Percentiles rank a stretch among this genome's conserved stretches.
These are phyloP conservation scores for Seiridium unicorne DNA, from an alignment of 2,329 filamentous ascomycete genomes.

Conservation along the genomic window DNA sequence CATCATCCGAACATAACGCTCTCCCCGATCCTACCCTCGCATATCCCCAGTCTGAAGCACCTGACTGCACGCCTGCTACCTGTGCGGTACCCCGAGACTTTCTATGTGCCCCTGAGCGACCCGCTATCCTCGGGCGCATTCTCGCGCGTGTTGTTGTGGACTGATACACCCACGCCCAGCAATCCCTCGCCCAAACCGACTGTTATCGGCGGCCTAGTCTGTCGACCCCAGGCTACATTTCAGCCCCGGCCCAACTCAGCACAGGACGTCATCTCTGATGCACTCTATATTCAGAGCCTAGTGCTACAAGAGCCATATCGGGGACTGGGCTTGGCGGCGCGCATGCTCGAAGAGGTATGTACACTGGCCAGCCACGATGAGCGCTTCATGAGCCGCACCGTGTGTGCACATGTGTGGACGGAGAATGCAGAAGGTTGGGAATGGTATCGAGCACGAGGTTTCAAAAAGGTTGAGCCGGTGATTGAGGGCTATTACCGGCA, in stretches of 20 bases:
- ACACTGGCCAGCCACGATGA: constrained; percentile 34
- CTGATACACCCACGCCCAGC: constrained; percentile 33
- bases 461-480: constrained; percentile 42
- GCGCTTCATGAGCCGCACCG: constrained; percentile 36
- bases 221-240: constrained; percentile 54
- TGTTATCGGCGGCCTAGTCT: constrained; percentile 61
- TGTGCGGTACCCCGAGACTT: constrained; percentile 62
- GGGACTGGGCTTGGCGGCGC: constrained; percentile 55
- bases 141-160: constrained; percentile 61
- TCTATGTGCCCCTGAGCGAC: constrained; percentile 56
- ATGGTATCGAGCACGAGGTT: constrained; percentile 62
- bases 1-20: constrained; percentile 50
- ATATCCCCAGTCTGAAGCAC: constrained; percentile 58
- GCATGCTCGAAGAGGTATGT: constrained; percentile 53
- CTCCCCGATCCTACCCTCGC: constrained; percentile 44
- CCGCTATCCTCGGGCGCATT: constrained; percentile 49
- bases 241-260: constrained; percentile 11
- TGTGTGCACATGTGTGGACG: constrained; percentile 69
- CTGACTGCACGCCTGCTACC: constrained; percentile 66
- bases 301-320: constrained; percentile 64
- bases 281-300: constrained; percentile 65
- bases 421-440: constrained; percentile 60
- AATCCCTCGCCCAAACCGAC: constrained; percentile 32
- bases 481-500: constrained; percentile 61
- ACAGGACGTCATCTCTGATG: constrained; percentile 32